Conservation (phyloP, 192 early-diverging fungal species). For the Backusella macrospora region DNA sequence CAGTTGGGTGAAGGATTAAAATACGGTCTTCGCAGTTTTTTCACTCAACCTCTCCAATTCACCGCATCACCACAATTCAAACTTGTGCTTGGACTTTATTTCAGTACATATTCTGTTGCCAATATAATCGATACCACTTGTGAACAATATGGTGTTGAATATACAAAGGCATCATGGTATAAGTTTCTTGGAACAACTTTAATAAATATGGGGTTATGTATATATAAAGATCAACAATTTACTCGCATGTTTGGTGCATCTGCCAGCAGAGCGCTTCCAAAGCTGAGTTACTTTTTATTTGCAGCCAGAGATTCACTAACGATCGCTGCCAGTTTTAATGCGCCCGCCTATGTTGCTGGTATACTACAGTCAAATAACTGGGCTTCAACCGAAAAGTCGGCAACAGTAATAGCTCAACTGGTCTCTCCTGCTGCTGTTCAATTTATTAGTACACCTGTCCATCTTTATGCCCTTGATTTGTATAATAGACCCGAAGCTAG, state of each 20-base stretch:
- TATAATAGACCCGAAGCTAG: constrained; percentile 40
- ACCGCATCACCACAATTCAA: constrained; percentile 33
- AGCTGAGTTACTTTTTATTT: constrained; percentile 43
- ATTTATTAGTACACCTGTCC: constrained; percentile 43
- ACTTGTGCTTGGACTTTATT: constrained; percentile 42
- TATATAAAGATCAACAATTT: constrained; percentile 50
- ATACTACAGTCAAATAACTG: constrained; percentile 9
- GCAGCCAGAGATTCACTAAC: constrained; percentile 47
- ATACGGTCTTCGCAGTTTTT: constrained; percentile 31
- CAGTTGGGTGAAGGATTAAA: constrained; percentile 34
- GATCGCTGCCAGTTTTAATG: constrained; percentile 48
- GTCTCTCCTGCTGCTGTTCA: constrained; percentile 44
- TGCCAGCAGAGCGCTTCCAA: constrained; percentile 36
- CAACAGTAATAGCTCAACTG: constrained; percentile 34
- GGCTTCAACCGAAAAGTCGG: background rate
- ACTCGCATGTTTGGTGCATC: constrained; percentile 48
- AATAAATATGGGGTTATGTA: constrained; percentile 46
- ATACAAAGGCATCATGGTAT: constrained; percentile 16
- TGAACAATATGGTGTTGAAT: constrained; percentile 27
- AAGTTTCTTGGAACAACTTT: constrained; percentile 48
- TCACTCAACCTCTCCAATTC: constrained; percentile 40
- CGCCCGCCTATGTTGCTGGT: constrained; percentile 30
- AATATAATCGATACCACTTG: constrained; percentile 46
- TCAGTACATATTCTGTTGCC: constrained; percentile 43
- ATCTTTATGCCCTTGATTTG: constrained; percentile 49